Conservation (phyloP, 2,329 filamentous ascomycete species). For the Truncatella angustata region DNA sequence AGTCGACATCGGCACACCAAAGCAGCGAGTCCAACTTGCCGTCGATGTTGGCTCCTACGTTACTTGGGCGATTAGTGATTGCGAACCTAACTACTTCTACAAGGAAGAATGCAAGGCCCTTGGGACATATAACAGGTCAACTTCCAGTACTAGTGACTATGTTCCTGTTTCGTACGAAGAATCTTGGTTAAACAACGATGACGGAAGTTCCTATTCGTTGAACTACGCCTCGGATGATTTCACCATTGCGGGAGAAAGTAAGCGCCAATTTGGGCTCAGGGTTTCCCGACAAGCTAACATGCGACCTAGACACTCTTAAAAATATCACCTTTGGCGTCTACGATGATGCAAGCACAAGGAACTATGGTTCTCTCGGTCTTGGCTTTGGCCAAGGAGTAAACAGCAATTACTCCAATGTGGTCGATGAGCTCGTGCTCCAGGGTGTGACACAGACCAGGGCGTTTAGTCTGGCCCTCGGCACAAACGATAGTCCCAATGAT, state of each 20-base stretch:
- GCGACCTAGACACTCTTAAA: slow-evolving; percentile 13
- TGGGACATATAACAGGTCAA: slow-evolving; percentile 6
- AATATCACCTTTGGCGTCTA: slow-evolving; percentile 30
- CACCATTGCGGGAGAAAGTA: slow-evolving; percentile 4
- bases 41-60: slow-evolving; percentile 5
- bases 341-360: slow-evolving; percentile 20
- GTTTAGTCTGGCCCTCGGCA: slow-evolving; percentile 33
- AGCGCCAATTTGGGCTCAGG: background rate
- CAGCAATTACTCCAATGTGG: slow-evolving; percentile 26
- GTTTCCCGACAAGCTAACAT: background rate
- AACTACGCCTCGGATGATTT: slow-evolving; percentile 3
- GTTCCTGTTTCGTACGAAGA: background rate
- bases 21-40: background rate
- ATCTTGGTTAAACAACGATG: background rate
- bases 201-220: slow-evolving; percentile 6
- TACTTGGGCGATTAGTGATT: slow-evolving; percentile 1
- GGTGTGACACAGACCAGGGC: slow-evolving; percentile 24
- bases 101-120: background rate
- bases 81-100: background rate
- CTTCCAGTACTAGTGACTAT: slow-evolving; percentile 1
- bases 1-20: slow-evolving; percentile 8
- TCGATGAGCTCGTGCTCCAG: slow-evolving; percentile 27
- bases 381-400: slow-evolving; percentile 27
- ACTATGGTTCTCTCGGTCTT: slow-evolving; percentile 31
- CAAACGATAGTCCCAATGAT: slow-evolving; percentile 15